Evolutionary conservation across 75 land plant genomes (phyloP).

Genomic region (Pinus taeda): DNA sequence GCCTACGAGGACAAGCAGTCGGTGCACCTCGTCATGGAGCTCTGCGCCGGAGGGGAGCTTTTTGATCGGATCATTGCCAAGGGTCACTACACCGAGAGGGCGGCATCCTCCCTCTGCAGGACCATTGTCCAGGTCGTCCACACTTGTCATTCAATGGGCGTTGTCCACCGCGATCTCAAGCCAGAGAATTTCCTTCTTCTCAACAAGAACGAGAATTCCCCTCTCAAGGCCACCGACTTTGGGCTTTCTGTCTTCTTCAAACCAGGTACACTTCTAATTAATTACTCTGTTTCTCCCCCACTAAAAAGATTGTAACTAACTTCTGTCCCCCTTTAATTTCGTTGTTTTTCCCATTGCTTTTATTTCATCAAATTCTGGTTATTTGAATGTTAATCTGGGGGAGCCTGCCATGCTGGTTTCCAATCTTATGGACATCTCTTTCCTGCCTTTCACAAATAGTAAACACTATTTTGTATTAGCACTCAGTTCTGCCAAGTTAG

Average conservation of each 20-base stretch:
- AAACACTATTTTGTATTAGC: no score
- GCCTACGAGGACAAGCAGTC: slow-evolving; percentile 50
- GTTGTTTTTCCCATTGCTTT: no score
- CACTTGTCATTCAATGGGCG: slow-evolving; percentile 62
- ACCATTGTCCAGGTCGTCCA: slow-evolving; percentile 55
- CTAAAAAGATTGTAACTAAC: no score
- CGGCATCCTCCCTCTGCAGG: slow-evolving; percentile 45
- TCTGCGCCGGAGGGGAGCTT: slow-evolving; percentile 65
- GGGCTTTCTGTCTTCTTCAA: slow-evolving; percentile 58
- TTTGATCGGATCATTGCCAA: slow-evolving; percentile 62
- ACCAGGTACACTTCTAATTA: slow-evolving; percentile 21
- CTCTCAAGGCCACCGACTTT: slow-evolving; percentile 61
- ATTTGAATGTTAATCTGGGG: no score
- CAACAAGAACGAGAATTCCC: slow-evolving; percentile 44
- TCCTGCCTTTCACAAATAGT: no score
- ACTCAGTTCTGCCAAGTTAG: no score
- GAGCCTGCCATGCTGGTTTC: no score
- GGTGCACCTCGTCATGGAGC: slow-evolving; percentile 62
- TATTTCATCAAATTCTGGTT: no score
- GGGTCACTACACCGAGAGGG: slow-evolving; percentile 60
- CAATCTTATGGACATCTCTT: no score
- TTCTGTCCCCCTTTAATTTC: no score
- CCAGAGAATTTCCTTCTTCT: slow-evolving; percentile 62
- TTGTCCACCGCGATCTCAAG: slow-evolving; percentile 62
- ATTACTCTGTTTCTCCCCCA: no score